Base-by-base conservation (phyloP, 2,329 filamentous ascomycete genomes). In the Lachnellula arida region DNA sequence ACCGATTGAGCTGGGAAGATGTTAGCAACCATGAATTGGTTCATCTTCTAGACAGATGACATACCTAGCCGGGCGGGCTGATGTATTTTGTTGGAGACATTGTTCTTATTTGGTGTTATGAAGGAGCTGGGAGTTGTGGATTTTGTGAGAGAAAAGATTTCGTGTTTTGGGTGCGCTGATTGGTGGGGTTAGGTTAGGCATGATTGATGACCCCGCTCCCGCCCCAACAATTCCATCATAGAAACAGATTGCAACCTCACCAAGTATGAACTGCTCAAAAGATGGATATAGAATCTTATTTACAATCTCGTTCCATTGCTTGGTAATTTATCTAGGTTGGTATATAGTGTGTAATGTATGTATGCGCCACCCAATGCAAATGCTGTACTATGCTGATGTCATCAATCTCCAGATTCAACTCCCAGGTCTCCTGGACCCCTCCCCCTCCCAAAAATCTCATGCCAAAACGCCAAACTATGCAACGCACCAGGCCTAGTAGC, bases 1-100 rank as follows among this genome's bases (percentile, higher is more conserved):
- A 51, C 49, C 49, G 49, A 51, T 51, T 53, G 32, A 47, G 51
- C 42, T 53, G 44, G 44, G 44, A 46, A 46, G 44, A 46, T 46
- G 44, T 46, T 46, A 46, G 44, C 23, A 25, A 46, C 23, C 22
- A 28, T 25, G 9, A 11, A 5, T 32, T 46, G 44, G 14, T 25
- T 46, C 44, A 46, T 46, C 44, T 46, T 46, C 44, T 44, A 46
- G 44, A 46, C 44, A 34, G 44, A 11, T 46, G 14, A 46, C 44
- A 28, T 46, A 46, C 44, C 44, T 46, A 46, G 44, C 44, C 44
- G 44, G 44, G 44, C 44, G 22, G 44, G 44, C 44, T 46, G 11
- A 9, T 32, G 37, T 46, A 23, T 19, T 46, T 46, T 46, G 44
- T 46, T 46, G 44, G 2, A 46, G 23, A 32, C 0, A 17, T 25